Percentiles rank a stretch among this genome's conserved stretches.
phyloP scores from a whole-genome alignment of 306 rosid genomes.

The Prunus fruticosa region DNA sequence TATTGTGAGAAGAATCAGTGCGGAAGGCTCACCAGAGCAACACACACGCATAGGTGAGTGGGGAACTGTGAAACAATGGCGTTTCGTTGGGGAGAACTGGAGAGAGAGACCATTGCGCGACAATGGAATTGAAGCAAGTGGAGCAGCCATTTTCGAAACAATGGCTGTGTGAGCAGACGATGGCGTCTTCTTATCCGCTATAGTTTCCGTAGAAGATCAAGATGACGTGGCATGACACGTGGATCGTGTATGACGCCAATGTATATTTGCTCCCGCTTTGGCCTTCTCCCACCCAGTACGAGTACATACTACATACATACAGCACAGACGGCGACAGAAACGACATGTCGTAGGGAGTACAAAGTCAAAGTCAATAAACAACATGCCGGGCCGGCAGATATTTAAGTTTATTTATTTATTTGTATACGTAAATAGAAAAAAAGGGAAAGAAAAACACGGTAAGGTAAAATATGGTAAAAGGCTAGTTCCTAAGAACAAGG shows the following conservation, averaged over 20 bases:
- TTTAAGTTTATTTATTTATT: too few relatives aligned
- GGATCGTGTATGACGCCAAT: conserved; percentile 6
- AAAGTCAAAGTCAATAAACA: background rate
- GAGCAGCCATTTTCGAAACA: conserved; percentile 54
- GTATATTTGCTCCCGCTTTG: background rate
- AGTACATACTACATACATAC: background rate
- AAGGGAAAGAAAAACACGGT: background rate
- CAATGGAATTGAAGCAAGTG: conserved; percentile 51
- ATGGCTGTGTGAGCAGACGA: background rate
- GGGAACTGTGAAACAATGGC: conserved; percentile 19
- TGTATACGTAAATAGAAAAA: background rate
- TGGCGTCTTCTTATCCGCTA: conserved; percentile 19
- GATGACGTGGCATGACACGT: conserved; percentile 54
- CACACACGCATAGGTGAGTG: conserved; percentile 25
- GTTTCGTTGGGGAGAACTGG: conserved; percentile 38
- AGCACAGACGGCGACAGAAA: background rate
- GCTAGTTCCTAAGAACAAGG: background rate
- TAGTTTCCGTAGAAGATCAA: conserved; percentile 10
- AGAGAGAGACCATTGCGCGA: conserved; percentile 40
- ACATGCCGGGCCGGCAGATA: background rate
- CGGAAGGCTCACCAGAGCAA: conserved; percentile 48
- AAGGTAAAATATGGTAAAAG: background rate
- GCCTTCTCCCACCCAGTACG: too few relatives aligned
- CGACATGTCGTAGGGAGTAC: background rate
- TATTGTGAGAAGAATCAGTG: background rate